Evolutionary conservation across 768 basidiomycete species (phyloP).

Genomic region (Megacollybia marginata): DNA sequence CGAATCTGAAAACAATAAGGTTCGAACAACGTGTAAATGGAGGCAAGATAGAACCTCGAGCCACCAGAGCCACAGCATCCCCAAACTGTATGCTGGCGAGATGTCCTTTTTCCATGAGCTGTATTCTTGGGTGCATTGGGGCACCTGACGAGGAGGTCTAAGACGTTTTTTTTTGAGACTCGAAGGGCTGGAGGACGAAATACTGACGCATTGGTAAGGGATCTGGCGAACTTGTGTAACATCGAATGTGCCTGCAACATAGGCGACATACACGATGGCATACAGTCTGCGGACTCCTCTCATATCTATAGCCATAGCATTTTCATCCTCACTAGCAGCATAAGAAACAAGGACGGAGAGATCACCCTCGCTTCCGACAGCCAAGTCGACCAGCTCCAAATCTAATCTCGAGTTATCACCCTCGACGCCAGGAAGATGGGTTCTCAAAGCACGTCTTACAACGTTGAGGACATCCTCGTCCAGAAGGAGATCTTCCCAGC

Average conservation of each 20-base stretch:
- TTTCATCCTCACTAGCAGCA: conserved; percentile 45
- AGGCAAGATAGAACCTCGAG: conserved; percentile 38
- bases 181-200: background rate
- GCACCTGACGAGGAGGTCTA: conserved; percentile 63
- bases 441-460: conserved; percentile 39
- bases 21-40: background rate
- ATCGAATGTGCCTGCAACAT: conserved; percentile 31
- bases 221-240: conserved; percentile 48
- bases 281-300: conserved; percentile 55
- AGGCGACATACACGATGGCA: conserved; percentile 47
- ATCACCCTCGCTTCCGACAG: conserved; percentile 30
- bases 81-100: conserved; percentile 64
- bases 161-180: background rate
- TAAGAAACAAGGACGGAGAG: conserved; percentile 63
- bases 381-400: conserved; percentile 68
- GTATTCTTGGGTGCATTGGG: conserved; percentile 65
- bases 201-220: conserved; percentile 69
- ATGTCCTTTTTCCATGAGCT: conserved; percentile 50
- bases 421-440: conserved; percentile 29
- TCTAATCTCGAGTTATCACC: conserved; percentile 45
- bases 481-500: conserved; percentile 58
- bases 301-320: conserved; percentile 26
- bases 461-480: conserved; percentile 50
- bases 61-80: conserved; percentile 67
- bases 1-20: conserved; percentile 37